These are phyloP conservation scores for Pythium folliculosum DNA, from an alignment of 352 stramenopile species.

Conservation along the genomic window DNA sequence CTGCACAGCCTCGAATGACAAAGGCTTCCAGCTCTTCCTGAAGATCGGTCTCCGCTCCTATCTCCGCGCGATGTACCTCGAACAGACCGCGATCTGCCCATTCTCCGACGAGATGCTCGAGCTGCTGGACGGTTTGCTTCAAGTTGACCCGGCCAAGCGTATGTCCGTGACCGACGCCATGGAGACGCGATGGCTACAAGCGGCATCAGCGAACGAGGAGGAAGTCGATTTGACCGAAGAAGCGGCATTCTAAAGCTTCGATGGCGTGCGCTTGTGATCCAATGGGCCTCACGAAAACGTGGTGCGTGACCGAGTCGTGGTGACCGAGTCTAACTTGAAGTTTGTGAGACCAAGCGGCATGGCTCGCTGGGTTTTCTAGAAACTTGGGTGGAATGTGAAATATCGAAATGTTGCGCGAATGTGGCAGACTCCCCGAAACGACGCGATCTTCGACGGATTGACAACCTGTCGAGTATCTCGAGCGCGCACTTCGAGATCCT, in stretches of 20 bases:
- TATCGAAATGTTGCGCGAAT: slow-evolving; percentile 25
- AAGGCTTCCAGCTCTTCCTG: slow-evolving; percentile 55
- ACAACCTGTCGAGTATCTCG: not conserved
- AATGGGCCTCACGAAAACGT: too few relatives aligned
- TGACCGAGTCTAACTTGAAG: not conserved
- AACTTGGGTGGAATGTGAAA: not conserved
- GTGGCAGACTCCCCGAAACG: slow-evolving; percentile 5
- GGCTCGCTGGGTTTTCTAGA: not conserved
- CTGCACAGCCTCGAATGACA: slow-evolving; percentile 40
- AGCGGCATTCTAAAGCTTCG: too few relatives aligned
- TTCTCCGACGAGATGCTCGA: slow-evolving; percentile 65
- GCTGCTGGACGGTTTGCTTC: slow-evolving; percentile 83
- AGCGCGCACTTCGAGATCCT: not conserved
- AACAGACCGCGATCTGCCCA: slow-evolving; percentile 57
- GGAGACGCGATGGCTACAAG: slow-evolving; percentile 49
- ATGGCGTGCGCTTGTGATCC: too few relatives aligned
- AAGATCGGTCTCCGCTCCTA: slow-evolving; percentile 52
- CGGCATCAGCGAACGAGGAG: not conserved
- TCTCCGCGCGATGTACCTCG: slow-evolving; percentile 63
- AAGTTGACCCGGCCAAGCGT: slow-evolving; percentile 78
- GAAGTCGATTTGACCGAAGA: not conserved
- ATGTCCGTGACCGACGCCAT: slow-evolving; percentile 60
- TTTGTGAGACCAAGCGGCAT: too few relatives aligned
- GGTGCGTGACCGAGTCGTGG: too few relatives aligned
- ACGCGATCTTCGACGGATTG: slow-evolving; percentile 17